phyloP scores from a whole-genome alignment of 2,329 filamentous ascomycete species.

The Fusarium nodosum region DNA sequence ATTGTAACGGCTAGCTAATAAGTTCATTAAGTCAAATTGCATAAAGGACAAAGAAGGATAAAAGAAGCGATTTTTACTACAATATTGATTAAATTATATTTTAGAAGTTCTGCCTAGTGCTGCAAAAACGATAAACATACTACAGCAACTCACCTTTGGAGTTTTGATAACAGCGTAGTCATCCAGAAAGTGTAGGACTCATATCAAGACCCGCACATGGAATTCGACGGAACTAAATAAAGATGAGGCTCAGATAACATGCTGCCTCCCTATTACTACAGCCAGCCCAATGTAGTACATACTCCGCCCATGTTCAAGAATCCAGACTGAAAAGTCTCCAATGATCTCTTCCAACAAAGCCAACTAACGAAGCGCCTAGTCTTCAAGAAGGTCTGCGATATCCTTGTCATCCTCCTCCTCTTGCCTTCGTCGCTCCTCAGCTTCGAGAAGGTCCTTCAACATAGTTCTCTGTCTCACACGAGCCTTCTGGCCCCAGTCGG shows the following conservation, averaged over 20 bases:
- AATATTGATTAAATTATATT: background rate
- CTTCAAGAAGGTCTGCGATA: constrained; percentile 77
- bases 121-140: background rate
- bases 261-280: background rate
- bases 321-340: constrained; percentile 11
- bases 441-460: constrained; percentile 74
- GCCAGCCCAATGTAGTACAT: constrained; percentile 5
- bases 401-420: constrained; percentile 81
- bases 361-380: constrained; percentile 52
- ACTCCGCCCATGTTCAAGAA: constrained; percentile 12
- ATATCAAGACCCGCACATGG: background rate
- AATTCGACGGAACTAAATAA: background rate
- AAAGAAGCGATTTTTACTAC: background rate
- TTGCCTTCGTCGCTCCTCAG: constrained; percentile 70
- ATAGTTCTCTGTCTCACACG: constrained; percentile 76
- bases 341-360: background rate
- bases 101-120: background rate
- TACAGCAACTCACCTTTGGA: background rate
- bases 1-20: background rate
- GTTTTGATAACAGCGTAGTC: background rate
- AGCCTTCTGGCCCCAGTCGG: constrained; percentile 79
- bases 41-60: background rate
- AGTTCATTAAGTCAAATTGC: background rate
- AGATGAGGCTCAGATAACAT: background rate
- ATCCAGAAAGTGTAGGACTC: background rate